Evolutionary conservation across 2,329 filamentous ascomycete genomes (phyloP).

Genomic region (Coniochaeta hoffmannii): DNA sequence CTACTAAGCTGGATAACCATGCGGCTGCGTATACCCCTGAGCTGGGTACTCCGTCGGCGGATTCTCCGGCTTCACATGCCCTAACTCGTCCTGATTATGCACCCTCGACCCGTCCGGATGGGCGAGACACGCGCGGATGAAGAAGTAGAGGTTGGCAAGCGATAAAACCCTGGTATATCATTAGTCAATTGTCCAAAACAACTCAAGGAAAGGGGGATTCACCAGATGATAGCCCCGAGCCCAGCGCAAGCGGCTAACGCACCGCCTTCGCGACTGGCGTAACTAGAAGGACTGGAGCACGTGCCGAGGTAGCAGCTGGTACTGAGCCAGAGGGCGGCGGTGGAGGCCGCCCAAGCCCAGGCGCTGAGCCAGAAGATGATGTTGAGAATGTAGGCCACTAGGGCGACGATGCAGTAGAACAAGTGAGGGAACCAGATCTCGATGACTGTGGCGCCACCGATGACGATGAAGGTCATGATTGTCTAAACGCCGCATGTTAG

Average conservation of each 20-base stretch:
- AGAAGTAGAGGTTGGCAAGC: conserved; percentile 30
- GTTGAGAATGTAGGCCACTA: conserved; percentile 26
- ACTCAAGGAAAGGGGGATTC: conserved; percentile 6
- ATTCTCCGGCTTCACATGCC: conserved; percentile 16
- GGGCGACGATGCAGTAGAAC: conserved; percentile 30
- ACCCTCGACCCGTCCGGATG: conserved; percentile 10
- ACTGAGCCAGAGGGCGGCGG: conserved; percentile 19
- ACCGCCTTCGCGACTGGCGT: conserved; percentile 17
- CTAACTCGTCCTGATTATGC: conserved; percentile 20
- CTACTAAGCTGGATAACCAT: not conserved
- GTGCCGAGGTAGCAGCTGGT: conserved; percentile 7
- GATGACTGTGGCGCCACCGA: conserved; percentile 27
- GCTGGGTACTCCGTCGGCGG: conserved; percentile 2
- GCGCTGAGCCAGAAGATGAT: conserved; percentile 36
- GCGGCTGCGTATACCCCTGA: not conserved
- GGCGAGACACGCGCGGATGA: conserved; percentile 25
- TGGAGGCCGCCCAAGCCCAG: conserved; percentile 33
- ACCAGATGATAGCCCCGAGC: conserved; percentile 34
- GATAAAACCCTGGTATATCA: conserved; percentile 25
- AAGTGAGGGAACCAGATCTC: conserved; percentile 26
- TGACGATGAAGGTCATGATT: conserved; percentile 32
- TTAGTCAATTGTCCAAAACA: not conserved
- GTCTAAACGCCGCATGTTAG: conserved; percentile 18
- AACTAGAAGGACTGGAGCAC: conserved; percentile 5
- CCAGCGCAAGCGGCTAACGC: conserved; percentile 31